These are phyloP conservation scores for Apostasia ramifera DNA, from an alignment of 106 monocot genomes.

Conservation along the genomic window DNA sequence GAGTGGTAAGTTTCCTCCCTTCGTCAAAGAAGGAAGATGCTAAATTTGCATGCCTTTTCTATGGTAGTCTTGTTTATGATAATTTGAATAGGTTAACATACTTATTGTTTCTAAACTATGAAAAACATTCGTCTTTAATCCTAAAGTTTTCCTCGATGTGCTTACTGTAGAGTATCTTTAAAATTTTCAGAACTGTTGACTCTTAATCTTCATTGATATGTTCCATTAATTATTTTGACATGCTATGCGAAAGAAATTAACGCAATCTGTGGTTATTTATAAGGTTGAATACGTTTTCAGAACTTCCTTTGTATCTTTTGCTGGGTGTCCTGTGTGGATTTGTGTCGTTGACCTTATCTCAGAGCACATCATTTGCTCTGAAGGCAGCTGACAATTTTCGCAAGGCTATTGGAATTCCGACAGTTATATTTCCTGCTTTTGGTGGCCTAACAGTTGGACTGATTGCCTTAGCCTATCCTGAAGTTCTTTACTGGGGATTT, in stretches of 20 bases:
- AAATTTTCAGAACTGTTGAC: too few relatives aligned
- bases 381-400: constrained; percentile 43
- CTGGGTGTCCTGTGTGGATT: constrained; percentile 75
- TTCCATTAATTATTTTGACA: constrained; percentile 11
- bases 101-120: too few relatives aligned
- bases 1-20: constrained; percentile 41
- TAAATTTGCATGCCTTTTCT: too few relatives aligned
- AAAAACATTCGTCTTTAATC: too few relatives aligned
- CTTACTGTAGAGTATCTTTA: too few relatives aligned
- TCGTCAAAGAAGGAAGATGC: too few relatives aligned
- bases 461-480: constrained; percentile 75
- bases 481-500: constrained; percentile 94
- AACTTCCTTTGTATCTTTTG: constrained; percentile 86
- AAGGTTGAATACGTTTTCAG: constrained; percentile 63
- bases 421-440: constrained; percentile 62
- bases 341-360: constrained; percentile 62
- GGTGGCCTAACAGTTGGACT: constrained; percentile 79
- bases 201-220: too few relatives aligned
- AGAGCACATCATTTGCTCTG: constrained; percentile 65
- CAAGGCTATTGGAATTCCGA: constrained; percentile 40
- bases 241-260: constrained; percentile 28
- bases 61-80: too few relatives aligned
- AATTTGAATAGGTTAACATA: too few relatives aligned
- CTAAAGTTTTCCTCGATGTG: too few relatives aligned
- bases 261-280: constrained; percentile 37